A percentile compares a stretch with the other conserved stretches of the same genome.
phyloP scores from a whole-genome alignment of 495 filamentous ascomycete species.

The Aspergillus diversus region DNA sequence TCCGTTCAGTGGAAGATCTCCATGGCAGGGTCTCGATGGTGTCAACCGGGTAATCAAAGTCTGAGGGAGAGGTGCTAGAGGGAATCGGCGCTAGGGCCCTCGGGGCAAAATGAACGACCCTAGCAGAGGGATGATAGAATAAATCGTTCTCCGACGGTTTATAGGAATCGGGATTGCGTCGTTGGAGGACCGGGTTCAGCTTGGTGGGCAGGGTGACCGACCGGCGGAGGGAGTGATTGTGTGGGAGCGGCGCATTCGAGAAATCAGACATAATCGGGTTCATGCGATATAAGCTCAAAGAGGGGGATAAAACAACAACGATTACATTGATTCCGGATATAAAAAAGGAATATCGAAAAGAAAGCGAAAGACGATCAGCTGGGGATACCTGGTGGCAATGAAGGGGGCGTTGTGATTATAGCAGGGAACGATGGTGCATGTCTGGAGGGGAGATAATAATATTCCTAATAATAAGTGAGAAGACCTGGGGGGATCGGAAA shows the following conservation, averaged over 20 bases:
- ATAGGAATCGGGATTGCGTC: constrained; percentile 39
- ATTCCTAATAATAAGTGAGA: background rate
- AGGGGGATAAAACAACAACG: constrained; percentile 11
- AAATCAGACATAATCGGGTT: constrained; percentile 43
- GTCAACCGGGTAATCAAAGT: constrained; percentile 54
- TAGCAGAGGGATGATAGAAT: constrained; percentile 67
- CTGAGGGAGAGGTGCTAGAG: constrained; percentile 43
- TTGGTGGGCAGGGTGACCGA: constrained; percentile 63
- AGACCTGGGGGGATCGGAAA: background rate
- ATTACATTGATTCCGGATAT: constrained; percentile 25
- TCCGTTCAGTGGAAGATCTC: constrained; percentile 76
- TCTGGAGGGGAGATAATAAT: background rate
- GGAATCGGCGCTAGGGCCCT: constrained; percentile 44
- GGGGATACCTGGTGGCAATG: constrained; percentile 17
- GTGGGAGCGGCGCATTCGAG: constrained; percentile 41
- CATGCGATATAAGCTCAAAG: constrained; percentile 26
- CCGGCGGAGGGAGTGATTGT: constrained; percentile 50
- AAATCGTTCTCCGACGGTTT: constrained; percentile 65
- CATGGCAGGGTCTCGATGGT: constrained; percentile 65
- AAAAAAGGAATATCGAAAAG: constrained; percentile 14
- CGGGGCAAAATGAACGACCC: constrained; percentile 66
- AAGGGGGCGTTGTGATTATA: constrained; percentile 6
- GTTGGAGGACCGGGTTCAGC: constrained; percentile 37
- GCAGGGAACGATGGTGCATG: constrained; percentile 17
- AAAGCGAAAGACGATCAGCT: constrained; percentile 23